Conservation (phyloP, 2,329 filamentous ascomycete genomes). For the Penicillium sumatraense region DNA sequence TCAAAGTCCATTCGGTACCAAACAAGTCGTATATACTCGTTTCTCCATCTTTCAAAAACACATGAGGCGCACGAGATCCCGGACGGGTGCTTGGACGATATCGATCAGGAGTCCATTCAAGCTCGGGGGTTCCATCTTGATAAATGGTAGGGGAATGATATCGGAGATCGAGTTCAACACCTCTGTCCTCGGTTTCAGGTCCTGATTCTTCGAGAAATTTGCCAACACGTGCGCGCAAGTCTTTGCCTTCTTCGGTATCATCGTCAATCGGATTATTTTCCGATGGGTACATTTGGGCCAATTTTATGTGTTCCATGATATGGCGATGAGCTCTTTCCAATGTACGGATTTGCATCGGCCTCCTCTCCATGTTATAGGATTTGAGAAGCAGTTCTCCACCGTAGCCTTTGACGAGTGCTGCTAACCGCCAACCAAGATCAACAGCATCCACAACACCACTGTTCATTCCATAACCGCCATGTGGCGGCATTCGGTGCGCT, state of each 20-base stretch:
- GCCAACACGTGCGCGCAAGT: background rate
- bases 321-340: background rate
- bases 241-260: background rate
- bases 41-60: slow-evolving; percentile 28
- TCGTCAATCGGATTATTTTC: background rate
- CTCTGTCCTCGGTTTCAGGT: slow-evolving; percentile 21
- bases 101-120: slow-evolving; percentile 13
- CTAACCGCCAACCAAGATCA: slow-evolving; percentile 43
- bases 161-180: slow-evolving; percentile 29
- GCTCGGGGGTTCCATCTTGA: slow-evolving; percentile 12
- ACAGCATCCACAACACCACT: slow-evolving; percentile 41
- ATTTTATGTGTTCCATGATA: slow-evolving; percentile 4
- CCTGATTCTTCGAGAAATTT: slow-evolving; percentile 2
- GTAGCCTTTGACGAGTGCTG: slow-evolving; percentile 30
- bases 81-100: slow-evolving; percentile 38
- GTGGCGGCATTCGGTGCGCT: slow-evolving; percentile 7
- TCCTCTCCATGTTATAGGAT: slow-evolving; percentile 33
- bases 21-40: slow-evolving; percentile 35
- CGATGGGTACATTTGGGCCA: slow-evolving; percentile 1
- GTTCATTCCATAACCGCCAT: slow-evolving; percentile 46
- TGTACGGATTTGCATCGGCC: slow-evolving; percentile 1
- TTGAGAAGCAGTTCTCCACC: slow-evolving; percentile 28
- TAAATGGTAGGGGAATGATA: slow-evolving; percentile 21
- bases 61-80: slow-evolving; percentile 36
- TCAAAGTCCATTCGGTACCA: slow-evolving; percentile 27